Percentiles rank a stretch among this genome's conserved stretches.
Conservation (phyloP, 768 basidiomycete species). For the Naganishia randhawae region DNA sequence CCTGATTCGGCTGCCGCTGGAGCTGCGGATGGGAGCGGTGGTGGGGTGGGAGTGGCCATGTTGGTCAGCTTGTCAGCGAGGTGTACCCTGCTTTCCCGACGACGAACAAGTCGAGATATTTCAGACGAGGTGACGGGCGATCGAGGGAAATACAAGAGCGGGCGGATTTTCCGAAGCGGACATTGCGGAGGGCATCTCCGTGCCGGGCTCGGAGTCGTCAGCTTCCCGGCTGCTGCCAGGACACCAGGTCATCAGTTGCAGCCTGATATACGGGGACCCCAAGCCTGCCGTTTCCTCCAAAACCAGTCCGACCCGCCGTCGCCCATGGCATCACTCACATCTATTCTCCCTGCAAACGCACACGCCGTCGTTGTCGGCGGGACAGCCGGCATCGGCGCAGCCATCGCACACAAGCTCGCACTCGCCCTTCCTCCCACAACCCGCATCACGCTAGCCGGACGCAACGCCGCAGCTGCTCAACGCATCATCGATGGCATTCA, state of each 20-base stretch:
- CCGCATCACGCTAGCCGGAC: conserved; percentile 28
- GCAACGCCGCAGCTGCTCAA: conserved; percentile 19
- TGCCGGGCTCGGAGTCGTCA: no score
- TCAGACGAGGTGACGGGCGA: no score
- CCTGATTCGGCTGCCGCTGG: conserved; percentile 5
- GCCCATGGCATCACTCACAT: conserved; percentile 12
- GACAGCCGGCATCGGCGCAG: conserved; percentile 24
- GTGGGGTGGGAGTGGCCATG: not conserved
- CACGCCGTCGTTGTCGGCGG: conserved; percentile 25
- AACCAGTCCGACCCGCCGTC: no score
- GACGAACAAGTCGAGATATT: no score
- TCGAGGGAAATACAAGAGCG: not conserved
- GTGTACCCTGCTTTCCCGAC: no score
- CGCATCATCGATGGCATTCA: conserved; percentile 5
- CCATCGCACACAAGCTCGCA: conserved; percentile 25
- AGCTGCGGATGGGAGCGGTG: not conserved
- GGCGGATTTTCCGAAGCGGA: not conserved
- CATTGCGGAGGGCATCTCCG: not conserved
- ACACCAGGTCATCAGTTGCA: no score
- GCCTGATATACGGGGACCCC: no score
- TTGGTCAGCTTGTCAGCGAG: not conserved
- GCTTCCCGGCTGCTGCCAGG: no score
- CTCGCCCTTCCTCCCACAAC: not conserved
- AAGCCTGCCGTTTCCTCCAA: no score
- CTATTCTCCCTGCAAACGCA: conserved; percentile 17